These are phyloP conservation scores for Scutellaria baicalensis DNA, from an alignment of 257 asterid species.

Conservation along the genomic window DNA sequence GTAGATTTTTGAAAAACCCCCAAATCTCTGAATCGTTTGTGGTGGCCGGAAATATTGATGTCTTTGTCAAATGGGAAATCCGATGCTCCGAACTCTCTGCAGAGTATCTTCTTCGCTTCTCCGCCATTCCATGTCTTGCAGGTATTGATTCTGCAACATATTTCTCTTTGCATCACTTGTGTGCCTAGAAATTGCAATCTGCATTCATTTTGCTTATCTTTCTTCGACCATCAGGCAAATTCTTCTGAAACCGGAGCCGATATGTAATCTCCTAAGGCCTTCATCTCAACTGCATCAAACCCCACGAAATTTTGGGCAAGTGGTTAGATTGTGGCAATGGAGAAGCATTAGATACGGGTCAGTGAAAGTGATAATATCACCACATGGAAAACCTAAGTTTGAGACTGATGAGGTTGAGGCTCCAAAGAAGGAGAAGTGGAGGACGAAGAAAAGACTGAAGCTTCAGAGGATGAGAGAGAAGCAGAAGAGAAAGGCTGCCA, in stretches of 20 bases:
- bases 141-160: constrained; percentile 4
- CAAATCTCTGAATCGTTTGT: too few relatives aligned
- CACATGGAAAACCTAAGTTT: constrained; percentile 65
- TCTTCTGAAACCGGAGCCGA: constrained; percentile 17
- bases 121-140: constrained; percentile 1
- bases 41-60: not conserved
- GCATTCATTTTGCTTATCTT: not conserved
- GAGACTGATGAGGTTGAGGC: constrained; percentile 68
- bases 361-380: constrained; percentile 62
- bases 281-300: constrained; percentile 6
- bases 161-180: not conserved
- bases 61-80: constrained; percentile 24
- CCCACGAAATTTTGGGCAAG: constrained; percentile 18
- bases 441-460: constrained; percentile 70
- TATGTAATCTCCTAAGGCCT: constrained; percentile 19
- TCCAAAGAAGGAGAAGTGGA: constrained; percentile 85
- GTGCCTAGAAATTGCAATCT: not conserved
- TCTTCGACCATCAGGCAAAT: constrained; percentile 24
- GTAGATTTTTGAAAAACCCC: too few relatives aligned
- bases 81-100: constrained; percentile 20
- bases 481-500: constrained; percentile 68
- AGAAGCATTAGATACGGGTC: constrained; percentile 58
- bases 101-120: constrained; percentile 20
- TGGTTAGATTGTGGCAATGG: constrained; percentile 11
- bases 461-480: constrained; percentile 61